Evolutionary conservation across 768 basidiomycete species (phyloP).

Genomic region (Chalciporus pseudorubinellus): DNA sequence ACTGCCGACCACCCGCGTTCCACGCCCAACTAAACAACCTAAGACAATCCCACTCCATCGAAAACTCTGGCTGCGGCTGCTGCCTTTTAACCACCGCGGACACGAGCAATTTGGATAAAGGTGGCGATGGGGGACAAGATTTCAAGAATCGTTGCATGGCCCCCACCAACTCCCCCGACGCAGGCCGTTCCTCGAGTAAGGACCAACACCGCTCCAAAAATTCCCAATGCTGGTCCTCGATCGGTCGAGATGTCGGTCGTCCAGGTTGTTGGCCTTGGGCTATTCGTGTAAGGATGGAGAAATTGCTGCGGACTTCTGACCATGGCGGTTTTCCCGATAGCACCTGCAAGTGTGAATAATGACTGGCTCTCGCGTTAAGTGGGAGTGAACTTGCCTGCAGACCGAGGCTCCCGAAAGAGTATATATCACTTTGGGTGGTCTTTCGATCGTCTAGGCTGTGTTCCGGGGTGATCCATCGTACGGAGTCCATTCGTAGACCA

Average conservation of each 20-base stretch:
- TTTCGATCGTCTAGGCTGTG: conserved; percentile 17
- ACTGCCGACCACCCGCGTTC: neutral
- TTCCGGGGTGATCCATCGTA: conserved; percentile 43
- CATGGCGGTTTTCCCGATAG: conserved; percentile 6
- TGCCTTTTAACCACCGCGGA: neutral
- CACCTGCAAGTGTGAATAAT: conserved; percentile 17
- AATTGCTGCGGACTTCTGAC: neutral
- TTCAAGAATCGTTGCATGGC: neutral
- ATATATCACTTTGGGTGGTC: conserved; percentile 11
- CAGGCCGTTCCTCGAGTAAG: neutral
- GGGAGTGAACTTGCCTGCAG: conserved; percentile 11
- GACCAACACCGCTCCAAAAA: neutral
- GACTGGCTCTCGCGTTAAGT: neutral
- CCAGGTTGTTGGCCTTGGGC: neutral
- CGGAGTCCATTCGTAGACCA: conserved; percentile 26
- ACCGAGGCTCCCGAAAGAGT: conserved; percentile 29
- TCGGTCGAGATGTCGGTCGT: neutral
- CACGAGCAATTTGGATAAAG: neutral
- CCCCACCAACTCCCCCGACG: neutral
- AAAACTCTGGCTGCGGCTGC: neutral
- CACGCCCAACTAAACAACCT: neutral
- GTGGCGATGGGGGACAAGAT: neutral
- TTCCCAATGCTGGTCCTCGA: neutral
- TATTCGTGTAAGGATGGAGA: conserved; percentile 6
- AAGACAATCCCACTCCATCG: neutral